Percentiles rank a stretch among this genome's conserved stretches.
These are phyloP conservation scores for Thelephora ganbajun DNA, from an alignment of 768 basidiomycete genomes.

Conservation along the genomic window DNA sequence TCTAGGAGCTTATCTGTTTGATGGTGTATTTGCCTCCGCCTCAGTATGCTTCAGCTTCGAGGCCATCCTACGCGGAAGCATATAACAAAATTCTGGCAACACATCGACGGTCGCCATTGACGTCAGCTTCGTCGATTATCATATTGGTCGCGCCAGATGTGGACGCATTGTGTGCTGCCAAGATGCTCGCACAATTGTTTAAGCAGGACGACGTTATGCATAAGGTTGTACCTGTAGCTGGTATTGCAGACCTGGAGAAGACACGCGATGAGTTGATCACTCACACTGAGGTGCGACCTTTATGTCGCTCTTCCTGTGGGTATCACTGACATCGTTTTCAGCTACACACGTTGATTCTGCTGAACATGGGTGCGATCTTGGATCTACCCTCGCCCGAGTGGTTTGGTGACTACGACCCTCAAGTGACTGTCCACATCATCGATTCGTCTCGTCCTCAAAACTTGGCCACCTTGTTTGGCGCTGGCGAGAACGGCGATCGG, in stretches of 20 bases:
- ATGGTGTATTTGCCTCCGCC: slow-evolving; percentile 69
- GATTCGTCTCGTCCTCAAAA: slow-evolving; percentile 89
- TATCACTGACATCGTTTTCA: slow-evolving; percentile 16
- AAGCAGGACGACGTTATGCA: slow-evolving; percentile 91
- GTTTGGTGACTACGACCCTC: slow-evolving; percentile 58
- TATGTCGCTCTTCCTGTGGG: not conserved
- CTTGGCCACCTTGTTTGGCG: slow-evolving; percentile 71
- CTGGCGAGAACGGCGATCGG: slow-evolving; percentile 49
- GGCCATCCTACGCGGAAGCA: slow-evolving; percentile 56
- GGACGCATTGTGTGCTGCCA: slow-evolving; percentile 83
- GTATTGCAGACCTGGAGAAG: slow-evolving; percentile 60
- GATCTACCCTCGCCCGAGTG: slow-evolving; percentile 64
- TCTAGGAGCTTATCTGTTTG: too few species aligned
- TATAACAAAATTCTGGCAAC: slow-evolving; percentile 60
- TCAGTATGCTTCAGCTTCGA: slow-evolving; percentile 41
- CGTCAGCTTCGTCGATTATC: slow-evolving; percentile 72
- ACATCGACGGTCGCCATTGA: slow-evolving; percentile 58
- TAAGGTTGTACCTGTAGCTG: slow-evolving; percentile 79
- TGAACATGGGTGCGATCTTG: slow-evolving; percentile 85
- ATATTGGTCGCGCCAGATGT: slow-evolving; percentile 83
- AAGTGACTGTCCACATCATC: slow-evolving; percentile 78
- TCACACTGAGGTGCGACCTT: slow-evolving; percentile 43
- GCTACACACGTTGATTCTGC: slow-evolving; percentile 80
- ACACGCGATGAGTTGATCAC: slow-evolving; percentile 51
- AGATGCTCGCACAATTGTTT: slow-evolving; percentile 81